Evolutionary conservation across 306 rosid species (phyloP).

Genomic region (Albizia julibrissin): DNA sequence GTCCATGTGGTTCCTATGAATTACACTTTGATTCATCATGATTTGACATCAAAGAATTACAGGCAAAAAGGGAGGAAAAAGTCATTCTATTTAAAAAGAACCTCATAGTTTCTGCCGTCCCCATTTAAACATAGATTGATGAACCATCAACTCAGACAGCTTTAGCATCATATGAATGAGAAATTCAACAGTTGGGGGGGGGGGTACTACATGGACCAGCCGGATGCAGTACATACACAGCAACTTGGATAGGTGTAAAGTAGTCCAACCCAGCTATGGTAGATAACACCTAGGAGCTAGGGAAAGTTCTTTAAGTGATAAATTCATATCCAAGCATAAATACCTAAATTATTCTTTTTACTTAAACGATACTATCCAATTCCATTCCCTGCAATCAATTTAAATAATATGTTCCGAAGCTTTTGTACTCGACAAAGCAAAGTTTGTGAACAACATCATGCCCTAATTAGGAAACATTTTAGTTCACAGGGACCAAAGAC

Average conservation of each 20-base stretch:
- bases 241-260: too few relatives aligned
- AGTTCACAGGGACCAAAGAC: slow-evolving; percentile 22
- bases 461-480: slow-evolving; percentile 6
- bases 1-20: slow-evolving; percentile 9
- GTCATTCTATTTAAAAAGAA: neutral
- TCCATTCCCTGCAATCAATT: slow-evolving; percentile 32
- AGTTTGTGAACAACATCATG: neutral
- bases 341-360: slow-evolving; percentile 4
- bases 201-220: neutral
- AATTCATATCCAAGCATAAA: slow-evolving; percentile 10
- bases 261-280: neutral
- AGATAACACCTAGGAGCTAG: neutral
- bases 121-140: neutral
- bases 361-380: slow-evolving; percentile 7
- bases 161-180: neutral
- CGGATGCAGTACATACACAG: neutral
- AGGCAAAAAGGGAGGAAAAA: neutral
- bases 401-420: slow-evolving; percentile 17
- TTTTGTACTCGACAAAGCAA: slow-evolving; percentile 11
- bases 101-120: neutral
- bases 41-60: neutral
- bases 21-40: neutral
- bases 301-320: neutral
- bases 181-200: neutral
- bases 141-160: neutral